Evolutionary conservation across 768 basidiomycete species (phyloP).

Genomic region (Crepidotus variabilis): DNA sequence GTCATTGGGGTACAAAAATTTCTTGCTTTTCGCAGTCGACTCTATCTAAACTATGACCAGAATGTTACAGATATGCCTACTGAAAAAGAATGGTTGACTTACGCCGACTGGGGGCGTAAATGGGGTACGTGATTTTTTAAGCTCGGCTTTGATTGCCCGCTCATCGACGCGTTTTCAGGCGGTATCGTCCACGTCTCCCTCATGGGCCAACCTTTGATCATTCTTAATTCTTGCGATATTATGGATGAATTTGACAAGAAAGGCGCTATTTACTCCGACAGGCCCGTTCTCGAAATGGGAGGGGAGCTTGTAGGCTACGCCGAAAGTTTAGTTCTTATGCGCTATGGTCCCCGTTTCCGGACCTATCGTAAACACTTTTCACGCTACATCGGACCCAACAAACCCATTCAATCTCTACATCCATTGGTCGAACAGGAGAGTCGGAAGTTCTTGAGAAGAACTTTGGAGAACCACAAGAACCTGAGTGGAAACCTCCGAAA

Average conservation of each 20-base stretch:
- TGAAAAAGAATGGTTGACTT: constrained; percentile 42
- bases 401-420: constrained; percentile 24
- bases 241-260: constrained; percentile 47
- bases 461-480: constrained; percentile 26
- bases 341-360: constrained; percentile 40
- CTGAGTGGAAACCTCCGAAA: constrained; percentile 36
- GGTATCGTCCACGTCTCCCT: constrained; percentile 34
- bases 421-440: constrained; percentile 32
- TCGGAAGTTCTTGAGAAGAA: constrained; percentile 32
- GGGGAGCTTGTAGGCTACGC: constrained; percentile 47
- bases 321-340: constrained; percentile 42
- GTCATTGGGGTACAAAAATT: constrained; percentile 33
- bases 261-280: constrained; percentile 43
- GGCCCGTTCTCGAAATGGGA: constrained; percentile 46
- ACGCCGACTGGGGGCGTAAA: constrained; percentile 48
- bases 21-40: not conserved
- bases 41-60: constrained; percentile 18
- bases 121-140: constrained; percentile 33
- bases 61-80: constrained; percentile 46
- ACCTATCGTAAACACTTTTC: constrained; percentile 41
- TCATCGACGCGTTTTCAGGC: constrained; percentile 23
- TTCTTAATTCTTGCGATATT: constrained; percentile 40
- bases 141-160: not conserved
- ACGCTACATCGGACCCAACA: constrained; percentile 33
- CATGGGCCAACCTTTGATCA: constrained; percentile 43